Conservation (phyloP, 1,284 basidiomycete genomes). For the Tylopilus sp. region DNA sequence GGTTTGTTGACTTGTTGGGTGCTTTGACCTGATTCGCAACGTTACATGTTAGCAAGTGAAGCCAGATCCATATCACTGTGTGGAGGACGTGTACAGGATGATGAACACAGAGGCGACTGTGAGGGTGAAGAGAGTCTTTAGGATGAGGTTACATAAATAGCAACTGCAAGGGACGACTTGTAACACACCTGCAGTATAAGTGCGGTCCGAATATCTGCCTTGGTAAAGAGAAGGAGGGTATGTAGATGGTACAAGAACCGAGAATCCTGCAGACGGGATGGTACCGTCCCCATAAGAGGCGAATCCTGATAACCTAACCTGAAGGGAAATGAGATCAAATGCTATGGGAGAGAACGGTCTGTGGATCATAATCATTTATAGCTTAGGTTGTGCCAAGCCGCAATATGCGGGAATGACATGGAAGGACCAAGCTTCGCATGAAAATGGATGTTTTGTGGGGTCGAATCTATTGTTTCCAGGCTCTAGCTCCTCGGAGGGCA, state of each 20-base stretch:
- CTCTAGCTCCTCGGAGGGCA: too few species aligned
- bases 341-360: not conserved
- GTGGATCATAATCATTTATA: slow-evolving; percentile 21
- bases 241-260: slow-evolving; percentile 23
- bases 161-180: not conserved
- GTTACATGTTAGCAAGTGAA: slow-evolving; percentile 50
- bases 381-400: not conserved
- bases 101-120: slow-evolving; percentile 20
- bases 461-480: not conserved
- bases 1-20: slow-evolving; percentile 49
- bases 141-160: not conserved
- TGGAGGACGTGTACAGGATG: slow-evolving; percentile 30
- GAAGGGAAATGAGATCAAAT: not conserved
- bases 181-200: slow-evolving; percentile 46
- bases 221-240: slow-evolving; percentile 46
- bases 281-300: not conserved
- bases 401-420: not conserved
- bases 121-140: slow-evolving; percentile 30
- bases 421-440: not conserved
- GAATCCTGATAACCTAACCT: slow-evolving; percentile 2
- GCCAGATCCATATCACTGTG: slow-evolving; percentile 49
- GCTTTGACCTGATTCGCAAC: slow-evolving; percentile 50
- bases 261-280: not conserved
- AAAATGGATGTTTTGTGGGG: not conserved
- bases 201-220: slow-evolving; percentile 48